Percentiles rank a stretch among this genome's conserved stretches.
These are phyloP conservation scores for Tuctoria greenei DNA, from an alignment of 176 grass and related monocot species.

Conservation along the genomic window DNA sequence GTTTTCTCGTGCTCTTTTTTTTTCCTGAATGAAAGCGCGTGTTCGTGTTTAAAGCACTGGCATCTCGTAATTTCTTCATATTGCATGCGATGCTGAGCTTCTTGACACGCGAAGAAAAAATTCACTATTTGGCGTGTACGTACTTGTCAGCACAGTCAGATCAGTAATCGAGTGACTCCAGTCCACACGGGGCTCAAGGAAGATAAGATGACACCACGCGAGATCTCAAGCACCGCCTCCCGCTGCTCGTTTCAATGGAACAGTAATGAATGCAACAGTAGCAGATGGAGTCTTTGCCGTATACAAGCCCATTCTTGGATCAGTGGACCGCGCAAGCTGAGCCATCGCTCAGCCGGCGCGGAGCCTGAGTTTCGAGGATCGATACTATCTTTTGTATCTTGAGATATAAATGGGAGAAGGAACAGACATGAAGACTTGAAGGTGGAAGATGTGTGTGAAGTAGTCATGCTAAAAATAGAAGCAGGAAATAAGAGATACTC, in stretches of 20 bases:
- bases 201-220: not conserved
- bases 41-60: not conserved
- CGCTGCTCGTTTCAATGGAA: constrained; percentile 13
- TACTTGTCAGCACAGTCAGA: not conserved
- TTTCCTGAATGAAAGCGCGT: too few species aligned
- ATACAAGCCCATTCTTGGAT: not conserved
- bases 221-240: constrained; percentile 2
- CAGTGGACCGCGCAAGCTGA: not conserved
- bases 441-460: not conserved
- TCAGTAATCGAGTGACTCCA: constrained; percentile 1
- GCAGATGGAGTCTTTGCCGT: not conserved
- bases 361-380: not conserved
- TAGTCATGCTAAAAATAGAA: constrained; percentile 34
- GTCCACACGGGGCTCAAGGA: constrained; percentile 40
- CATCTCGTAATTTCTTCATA: not conserved
- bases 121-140: not conserved
- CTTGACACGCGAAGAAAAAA: constrained; percentile 13
- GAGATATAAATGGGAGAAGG: not conserved
- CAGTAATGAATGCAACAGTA: constrained; percentile 50
- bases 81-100: constrained; percentile 29
- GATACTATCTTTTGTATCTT: not conserved
- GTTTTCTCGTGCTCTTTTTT: too few species aligned
- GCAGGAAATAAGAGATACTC: not conserved
- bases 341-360: not conserved
- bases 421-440: not conserved